phyloP scores from a whole-genome alignment of 495 filamentous ascomycete species.

The Clavariopsis aquatica region DNA sequence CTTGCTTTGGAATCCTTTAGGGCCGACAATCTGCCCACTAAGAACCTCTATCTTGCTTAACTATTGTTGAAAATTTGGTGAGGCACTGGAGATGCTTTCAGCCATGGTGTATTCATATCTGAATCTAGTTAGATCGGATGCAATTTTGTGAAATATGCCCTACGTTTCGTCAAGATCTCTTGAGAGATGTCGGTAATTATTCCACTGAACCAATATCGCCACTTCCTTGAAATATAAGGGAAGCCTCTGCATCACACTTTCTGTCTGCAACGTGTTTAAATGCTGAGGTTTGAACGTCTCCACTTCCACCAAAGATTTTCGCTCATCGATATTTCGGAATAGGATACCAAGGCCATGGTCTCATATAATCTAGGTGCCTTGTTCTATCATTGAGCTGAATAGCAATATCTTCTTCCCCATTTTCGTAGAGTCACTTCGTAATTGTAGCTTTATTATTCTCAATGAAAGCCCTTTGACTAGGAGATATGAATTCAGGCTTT shows the following conservation, averaged over 20 bases:
- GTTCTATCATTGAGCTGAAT: slow-evolving; percentile 42
- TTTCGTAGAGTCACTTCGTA: slow-evolving; percentile 34
- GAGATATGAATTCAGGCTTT: slow-evolving; percentile 67
- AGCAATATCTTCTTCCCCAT: slow-evolving; percentile 58
- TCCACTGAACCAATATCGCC: slow-evolving; percentile 50
- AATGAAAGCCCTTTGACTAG: slow-evolving; percentile 61
- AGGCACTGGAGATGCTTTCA: slow-evolving; percentile 58
- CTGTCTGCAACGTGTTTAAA: slow-evolving; percentile 19
- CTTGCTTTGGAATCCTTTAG: slow-evolving; percentile 55
- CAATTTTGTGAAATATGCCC: slow-evolving; percentile 1
- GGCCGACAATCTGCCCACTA: slow-evolving; percentile 69
- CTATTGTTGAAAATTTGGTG: slow-evolving; percentile 56
- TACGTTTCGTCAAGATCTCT: slow-evolving; percentile 51
- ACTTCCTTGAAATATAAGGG: slow-evolving; percentile 49
- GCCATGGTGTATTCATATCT: slow-evolving; percentile 68
- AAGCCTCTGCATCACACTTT: slow-evolving; percentile 53
- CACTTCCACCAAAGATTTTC: slow-evolving; percentile 61
- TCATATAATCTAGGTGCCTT: slow-evolving; percentile 58
- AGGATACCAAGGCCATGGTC: slow-evolving; percentile 71
- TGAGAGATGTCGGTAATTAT: slow-evolving; percentile 48
- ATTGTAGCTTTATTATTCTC: slow-evolving; percentile 49
- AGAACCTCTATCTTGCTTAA: slow-evolving; percentile 77
- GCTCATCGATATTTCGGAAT: slow-evolving; percentile 74
- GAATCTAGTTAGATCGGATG: not conserved
- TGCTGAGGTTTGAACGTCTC: slow-evolving; percentile 43